Evolutionary conservation across 768 basidiomycete species (phyloP), one percentile per base, ranked within the genome.

Genomic region (Lactarius vividus): DNA sequence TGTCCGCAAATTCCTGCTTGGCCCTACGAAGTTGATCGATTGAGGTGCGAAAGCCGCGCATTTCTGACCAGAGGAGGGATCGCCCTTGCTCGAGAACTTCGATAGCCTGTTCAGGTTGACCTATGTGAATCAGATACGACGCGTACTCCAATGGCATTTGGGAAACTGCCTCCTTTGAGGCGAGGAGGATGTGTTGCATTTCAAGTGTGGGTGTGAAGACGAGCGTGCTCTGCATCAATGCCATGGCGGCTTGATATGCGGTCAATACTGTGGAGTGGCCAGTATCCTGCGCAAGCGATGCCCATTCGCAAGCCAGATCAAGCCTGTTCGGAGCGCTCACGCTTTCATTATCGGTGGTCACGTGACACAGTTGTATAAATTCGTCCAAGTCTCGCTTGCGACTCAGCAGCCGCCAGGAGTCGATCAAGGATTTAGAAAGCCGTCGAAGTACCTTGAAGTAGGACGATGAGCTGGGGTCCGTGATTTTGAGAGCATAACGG

Each of bases 71-170:
- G 4, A 68, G 57, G 18, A 68, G 26, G 35, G 65, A n/a, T 3
- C 67, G 20, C 6, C 67, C 67, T 26, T 61, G 35, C 26, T 68
- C 67, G 23, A 68, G 42, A 49, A 37, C 31, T 8, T 68, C 66
- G 28, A 67, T 39, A 2, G 66, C 66, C 15, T 11, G 18, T 16
- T 33, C 49, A 10, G 18, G 16, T 40, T 53, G 49, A 28, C 52
- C 37, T 1, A 9, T 28, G 8, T 53, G 11, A 42, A 61, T 29
- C 9, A 29, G 52, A 28, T 61, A 54, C 23, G 60, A 61, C 15
- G 60, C 60, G 28, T 61, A 54, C 9, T 54, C 33, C 18, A 39
- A 53, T 4, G 52, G 60, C 37, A 61, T 53, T 28, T 18, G 49
- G 15, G 26, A 10, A 35, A 28, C 1, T 4, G n/a, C 26, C 26